phyloP scores from a whole-genome alignment of 73 alveolate species.

The Stentor roeselii region DNA sequence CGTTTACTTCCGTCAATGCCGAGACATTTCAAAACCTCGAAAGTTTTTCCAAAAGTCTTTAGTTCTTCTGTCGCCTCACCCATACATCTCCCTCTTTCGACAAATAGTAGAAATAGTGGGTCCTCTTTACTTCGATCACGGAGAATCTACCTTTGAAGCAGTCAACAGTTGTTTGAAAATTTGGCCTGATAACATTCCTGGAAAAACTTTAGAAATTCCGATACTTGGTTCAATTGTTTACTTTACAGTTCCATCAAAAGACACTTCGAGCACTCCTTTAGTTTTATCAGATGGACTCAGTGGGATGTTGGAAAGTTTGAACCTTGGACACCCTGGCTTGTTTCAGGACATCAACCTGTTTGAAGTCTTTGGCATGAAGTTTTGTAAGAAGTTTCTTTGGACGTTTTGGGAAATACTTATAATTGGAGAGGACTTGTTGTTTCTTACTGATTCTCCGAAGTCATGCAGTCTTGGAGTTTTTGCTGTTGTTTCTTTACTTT shows the following conservation, averaged over 20 bases:
- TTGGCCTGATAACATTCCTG: background rate
- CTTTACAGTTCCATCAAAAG: conserved; percentile 17
- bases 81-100: conserved; percentile 17
- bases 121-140: conserved; percentile 29
- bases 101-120: conserved; percentile 30
- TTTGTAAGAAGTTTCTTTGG: conserved; percentile 19
- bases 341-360: conserved; percentile 17
- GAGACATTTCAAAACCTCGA: conserved; percentile 32
- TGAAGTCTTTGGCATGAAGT: conserved; percentile 12
- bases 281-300: conserved; percentile 6
- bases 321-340: background rate
- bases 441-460: conserved; percentile 16
- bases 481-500: conserved; percentile 7
- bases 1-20: conserved; percentile 24
- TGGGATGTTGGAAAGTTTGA: conserved; percentile 21
- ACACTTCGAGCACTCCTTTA: background rate
- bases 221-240: conserved; percentile 15
- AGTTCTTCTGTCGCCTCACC: conserved; percentile 8
- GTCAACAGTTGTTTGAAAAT: background rate
- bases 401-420: conserved; percentile 29
- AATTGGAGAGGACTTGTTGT: conserved; percentile 25
- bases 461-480: conserved; percentile 22
- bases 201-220: background rate
- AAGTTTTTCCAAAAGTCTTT: conserved; percentile 24
- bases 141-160: conserved; percentile 19